A percentile compares a stretch with the other conserved stretches of the same genome.
Evolutionary conservation across 1,284 basidiomycete species (phyloP).

Genomic region (Trametes sp.): DNA sequence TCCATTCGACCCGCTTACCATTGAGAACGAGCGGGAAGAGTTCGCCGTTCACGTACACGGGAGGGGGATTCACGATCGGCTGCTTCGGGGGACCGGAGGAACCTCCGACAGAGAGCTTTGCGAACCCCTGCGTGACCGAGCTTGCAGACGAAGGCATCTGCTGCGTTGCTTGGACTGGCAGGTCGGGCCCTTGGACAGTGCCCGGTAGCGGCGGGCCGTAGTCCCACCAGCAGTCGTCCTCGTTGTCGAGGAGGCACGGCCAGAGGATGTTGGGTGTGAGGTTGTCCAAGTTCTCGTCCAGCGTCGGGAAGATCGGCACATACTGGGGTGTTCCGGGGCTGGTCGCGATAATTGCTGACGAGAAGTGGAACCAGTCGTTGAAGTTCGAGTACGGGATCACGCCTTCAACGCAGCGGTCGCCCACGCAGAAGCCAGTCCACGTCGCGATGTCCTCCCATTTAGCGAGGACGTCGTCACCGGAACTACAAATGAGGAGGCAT

Average conservation of each 20-base stretch:
- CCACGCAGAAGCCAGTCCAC: constrained; percentile 16
- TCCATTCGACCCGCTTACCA: neutral
- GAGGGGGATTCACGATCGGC: constrained; percentile 11
- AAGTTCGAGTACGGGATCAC: constrained; percentile 20
- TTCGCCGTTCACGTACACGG: constrained; percentile 14
- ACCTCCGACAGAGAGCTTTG: too few relatives aligned
- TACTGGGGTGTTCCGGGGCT: constrained; percentile 14
- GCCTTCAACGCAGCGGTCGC: constrained; percentile 8
- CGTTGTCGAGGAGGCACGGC: constrained; percentile 19
- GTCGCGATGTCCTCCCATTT: constrained; percentile 17
- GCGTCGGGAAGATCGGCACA: neutral
- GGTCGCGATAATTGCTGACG: constrained; percentile 10
- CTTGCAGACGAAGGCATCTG: too few relatives aligned
- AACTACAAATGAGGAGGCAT: too few relatives aligned
- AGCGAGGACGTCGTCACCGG: constrained; percentile 16
- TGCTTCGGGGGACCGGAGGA: too few relatives aligned
- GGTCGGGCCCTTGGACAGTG: neutral
- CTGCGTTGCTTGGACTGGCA: too few relatives aligned
- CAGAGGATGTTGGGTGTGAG: constrained; percentile 18
- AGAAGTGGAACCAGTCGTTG: constrained; percentile 25
- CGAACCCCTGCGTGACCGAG: too few relatives aligned
- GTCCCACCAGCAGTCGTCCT: constrained; percentile 21
- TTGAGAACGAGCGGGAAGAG: constrained; percentile 13
- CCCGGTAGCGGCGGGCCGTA: constrained; percentile 8
- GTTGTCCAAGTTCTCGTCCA: constrained; percentile 14